Conservation (phyloP, 768 basidiomycete genomes). For the Boletus coccyginus region DNA sequence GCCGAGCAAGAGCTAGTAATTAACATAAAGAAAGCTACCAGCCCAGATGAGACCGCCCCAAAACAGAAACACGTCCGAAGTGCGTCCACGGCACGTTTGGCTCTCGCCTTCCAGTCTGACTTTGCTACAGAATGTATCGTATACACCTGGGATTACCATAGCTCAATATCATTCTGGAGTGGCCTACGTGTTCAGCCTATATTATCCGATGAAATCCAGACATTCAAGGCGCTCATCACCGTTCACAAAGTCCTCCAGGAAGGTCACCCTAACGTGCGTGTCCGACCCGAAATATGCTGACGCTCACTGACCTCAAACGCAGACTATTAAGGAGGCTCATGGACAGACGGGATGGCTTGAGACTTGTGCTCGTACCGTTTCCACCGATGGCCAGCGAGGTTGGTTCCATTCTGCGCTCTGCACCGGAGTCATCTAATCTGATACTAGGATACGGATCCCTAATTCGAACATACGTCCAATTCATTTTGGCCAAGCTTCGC, state of each 20-base stretch:
- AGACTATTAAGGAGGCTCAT: slow-evolving; percentile 97
- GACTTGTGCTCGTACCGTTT: slow-evolving; percentile 90
- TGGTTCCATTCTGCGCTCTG: neutral
- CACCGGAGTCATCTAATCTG: slow-evolving; percentile 3
- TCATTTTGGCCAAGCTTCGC: slow-evolving; percentile 90
- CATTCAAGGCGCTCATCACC: slow-evolving; percentile 96
- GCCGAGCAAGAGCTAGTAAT: slow-evolving; percentile 91
- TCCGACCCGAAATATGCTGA: neutral
- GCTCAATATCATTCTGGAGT: slow-evolving; percentile 97
- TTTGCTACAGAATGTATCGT: slow-evolving; percentile 82
- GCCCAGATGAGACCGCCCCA: slow-evolving; percentile 90
- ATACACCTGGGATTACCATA: slow-evolving; percentile 99
- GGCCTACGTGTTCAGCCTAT: slow-evolving; percentile 96
- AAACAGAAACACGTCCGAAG: slow-evolving; percentile 99
- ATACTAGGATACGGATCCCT: slow-evolving; percentile 82
- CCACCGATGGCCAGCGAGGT: slow-evolving; percentile 78
- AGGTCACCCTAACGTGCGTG: slow-evolving; percentile 84
- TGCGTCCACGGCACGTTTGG: slow-evolving; percentile 41
- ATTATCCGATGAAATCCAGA: slow-evolving; percentile 94
- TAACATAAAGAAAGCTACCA: slow-evolving; percentile 98
- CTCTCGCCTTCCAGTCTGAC: slow-evolving; percentile 14
- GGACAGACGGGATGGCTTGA: slow-evolving; percentile 98
- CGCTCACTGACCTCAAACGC: slow-evolving; percentile 12
- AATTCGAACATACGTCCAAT: slow-evolving; percentile 94
- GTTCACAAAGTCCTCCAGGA: slow-evolving; percentile 99